A percentile compares a stretch with the other conserved stretches of the same genome.
phyloP scores from a whole-genome alignment of 116 monocot genomes.

The Thalassia testudinum region DNA sequence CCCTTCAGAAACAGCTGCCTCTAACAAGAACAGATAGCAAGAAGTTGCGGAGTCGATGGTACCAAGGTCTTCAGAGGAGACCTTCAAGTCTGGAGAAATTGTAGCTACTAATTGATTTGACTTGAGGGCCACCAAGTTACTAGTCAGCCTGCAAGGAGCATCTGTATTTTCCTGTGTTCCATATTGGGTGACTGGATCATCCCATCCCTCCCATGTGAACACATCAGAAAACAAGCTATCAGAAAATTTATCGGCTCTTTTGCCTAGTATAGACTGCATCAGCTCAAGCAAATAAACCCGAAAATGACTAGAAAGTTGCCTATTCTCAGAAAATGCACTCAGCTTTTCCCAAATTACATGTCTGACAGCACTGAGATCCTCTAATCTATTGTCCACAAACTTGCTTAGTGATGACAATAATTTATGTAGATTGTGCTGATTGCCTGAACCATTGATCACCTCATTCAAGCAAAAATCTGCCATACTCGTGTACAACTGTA shows the following conservation, averaged over 20 bases:
- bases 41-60: slow-evolving; percentile 56
- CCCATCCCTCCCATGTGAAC: slow-evolving; percentile 70
- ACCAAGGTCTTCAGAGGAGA: slow-evolving; percentile 42
- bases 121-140: slow-evolving; percentile 55
- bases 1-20: slow-evolving; percentile 23
- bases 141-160: slow-evolving; percentile 28
- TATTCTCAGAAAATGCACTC: slow-evolving; percentile 43
- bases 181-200: slow-evolving; percentile 20
- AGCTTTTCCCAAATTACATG: slow-evolving; percentile 55
- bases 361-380: slow-evolving; percentile 44
- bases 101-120: slow-evolving; percentile 40
- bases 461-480: slow-evolving; percentile 19
- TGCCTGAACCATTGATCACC: slow-evolving; percentile 13
- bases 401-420: slow-evolving; percentile 64
- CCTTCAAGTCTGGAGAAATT: slow-evolving; percentile 34
- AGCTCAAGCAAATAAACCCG: slow-evolving; percentile 66
- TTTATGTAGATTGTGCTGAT: slow-evolving; percentile 22
- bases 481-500: slow-evolving; percentile 31
- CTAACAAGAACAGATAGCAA: slow-evolving; percentile 48
- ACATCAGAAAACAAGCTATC: slow-evolving; percentile 32
- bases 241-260: slow-evolving; percentile 31
- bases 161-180: slow-evolving; percentile 9
- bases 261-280: slow-evolving; percentile 67
- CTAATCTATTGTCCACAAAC: slow-evolving; percentile 14
- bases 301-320: slow-evolving; percentile 32